A percentile compares a stretch with the other conserved stretches of the same genome.
Conservation (phyloP, 495 filamentous ascomycete genomes). For the Podospora pseudopauciseta region DNA sequence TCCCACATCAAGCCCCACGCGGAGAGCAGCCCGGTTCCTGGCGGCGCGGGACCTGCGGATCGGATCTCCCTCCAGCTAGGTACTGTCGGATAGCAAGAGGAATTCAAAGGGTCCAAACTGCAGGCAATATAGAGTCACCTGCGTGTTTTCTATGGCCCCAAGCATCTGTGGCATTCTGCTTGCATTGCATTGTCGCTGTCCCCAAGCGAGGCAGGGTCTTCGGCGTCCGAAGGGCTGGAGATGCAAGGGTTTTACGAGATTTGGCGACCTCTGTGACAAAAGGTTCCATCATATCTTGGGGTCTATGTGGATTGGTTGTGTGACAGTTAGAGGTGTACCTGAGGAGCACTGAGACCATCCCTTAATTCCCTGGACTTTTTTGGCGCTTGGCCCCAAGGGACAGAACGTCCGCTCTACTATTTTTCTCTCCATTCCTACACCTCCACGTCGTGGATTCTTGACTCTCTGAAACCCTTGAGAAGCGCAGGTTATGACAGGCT, state of each 20-base stretch:
- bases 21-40: not conserved
- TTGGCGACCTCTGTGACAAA: not conserved
- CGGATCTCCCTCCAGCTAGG: not conserved
- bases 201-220: not conserved
- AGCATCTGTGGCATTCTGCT: not conserved
- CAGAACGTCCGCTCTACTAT: not conserved
- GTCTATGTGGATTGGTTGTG: not conserved
- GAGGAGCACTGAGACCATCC: not conserved
- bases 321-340: not conserved
- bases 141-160: too few relatives aligned
- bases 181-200: not conserved
- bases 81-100: not conserved
- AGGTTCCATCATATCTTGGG: not conserved
- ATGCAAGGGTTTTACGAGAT: not conserved
- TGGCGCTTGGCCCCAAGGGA: not conserved
- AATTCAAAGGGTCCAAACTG: not conserved
- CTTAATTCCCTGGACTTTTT: not conserved
- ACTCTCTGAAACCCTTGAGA: not conserved
- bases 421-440: not conserved
- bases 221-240: not conserved
- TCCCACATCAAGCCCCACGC: not conserved
- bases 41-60: not conserved
- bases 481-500: conserved; percentile 5
- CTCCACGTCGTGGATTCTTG: not conserved
- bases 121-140: not conserved